A percentile compares a stretch with the other conserved stretches of the same genome.
Evolutionary conservation across 2,329 filamentous ascomycete genomes (phyloP).

Genomic region (Trichophyton verrucosum): DNA sequence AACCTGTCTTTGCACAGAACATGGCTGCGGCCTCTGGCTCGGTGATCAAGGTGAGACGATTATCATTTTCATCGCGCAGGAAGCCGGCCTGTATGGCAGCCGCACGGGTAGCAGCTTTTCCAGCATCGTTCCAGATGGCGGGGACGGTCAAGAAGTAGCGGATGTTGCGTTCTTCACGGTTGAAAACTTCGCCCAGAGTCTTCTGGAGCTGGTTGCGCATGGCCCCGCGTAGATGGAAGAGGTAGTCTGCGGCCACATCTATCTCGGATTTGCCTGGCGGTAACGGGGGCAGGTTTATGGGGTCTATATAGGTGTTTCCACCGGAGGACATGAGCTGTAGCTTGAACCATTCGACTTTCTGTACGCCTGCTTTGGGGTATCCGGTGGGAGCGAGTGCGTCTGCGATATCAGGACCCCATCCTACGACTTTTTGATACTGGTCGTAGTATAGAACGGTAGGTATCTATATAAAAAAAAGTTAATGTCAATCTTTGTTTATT

Average conservation of each 20-base stretch:
- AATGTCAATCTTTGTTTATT: not conserved
- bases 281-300: slow-evolving; percentile 93
- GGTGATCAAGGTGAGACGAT: slow-evolving; percentile 83
- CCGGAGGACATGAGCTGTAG: slow-evolving; percentile 88
- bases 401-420: slow-evolving; percentile 96
- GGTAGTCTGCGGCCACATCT: slow-evolving; percentile 97
- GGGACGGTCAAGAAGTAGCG: slow-evolving; percentile 97
- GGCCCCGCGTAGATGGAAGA: slow-evolving; percentile 93
- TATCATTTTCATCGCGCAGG: slow-evolving; percentile 93
- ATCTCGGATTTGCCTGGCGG: slow-evolving; percentile 97
- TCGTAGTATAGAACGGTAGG: slow-evolving; percentile 99
- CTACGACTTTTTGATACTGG: slow-evolving; percentile 98
- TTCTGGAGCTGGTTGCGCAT: slow-evolving; percentile 95
- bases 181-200: slow-evolving; percentile 93
- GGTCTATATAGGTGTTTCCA: slow-evolving; percentile 97
- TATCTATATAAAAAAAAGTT: slow-evolving; percentile 48
- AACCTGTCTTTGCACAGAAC: slow-evolving; percentile 93
- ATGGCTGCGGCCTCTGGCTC: slow-evolving; percentile 95
- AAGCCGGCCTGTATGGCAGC: slow-evolving; percentile 96
- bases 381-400: slow-evolving; percentile 92
- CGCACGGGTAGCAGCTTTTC: slow-evolving; percentile 89
- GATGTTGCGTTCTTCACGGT: slow-evolving; percentile 94
- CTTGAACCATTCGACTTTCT: slow-evolving; percentile 99
- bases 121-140: slow-evolving; percentile 98
- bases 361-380: slow-evolving; percentile 93